Evolutionary conservation across 352 stramenopile species (phyloP), one percentile per base, ranked within the genome.

Genomic region (Pythium scleroteichum): DNA sequence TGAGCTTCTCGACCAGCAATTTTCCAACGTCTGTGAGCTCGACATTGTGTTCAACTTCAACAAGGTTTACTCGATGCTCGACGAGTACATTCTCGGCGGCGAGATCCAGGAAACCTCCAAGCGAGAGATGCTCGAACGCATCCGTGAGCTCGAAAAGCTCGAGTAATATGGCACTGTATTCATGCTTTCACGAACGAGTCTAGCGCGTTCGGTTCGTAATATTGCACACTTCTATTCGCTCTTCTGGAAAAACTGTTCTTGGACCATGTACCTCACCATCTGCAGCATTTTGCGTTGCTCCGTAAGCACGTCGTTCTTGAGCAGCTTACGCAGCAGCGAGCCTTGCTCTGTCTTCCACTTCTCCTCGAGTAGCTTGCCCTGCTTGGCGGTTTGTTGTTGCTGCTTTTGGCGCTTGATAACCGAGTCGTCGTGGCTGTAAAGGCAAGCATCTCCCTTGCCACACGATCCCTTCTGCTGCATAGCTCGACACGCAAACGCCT

Each of bases 21-120:
- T 99, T 78, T 90, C 84, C 54, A 99, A 99, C 83, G 97, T 99
- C 46, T 99, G 97, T 70, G 97, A 99, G 75, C 88, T 99, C 59
- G 97, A 98, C 69, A 90, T 93, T 68, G 88, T 98, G 45, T 97
- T 96, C 76, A 95, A 98, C 65, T 98, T 98, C 51, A 96, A 97
- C 80, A 98, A 98, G 78, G 85, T 97, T 40, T 98, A 98, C 72
- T 89, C 79, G 41, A 96, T 98, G 71, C 75, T 98, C 64, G 94
- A 98, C 76, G 92, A 98, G 69, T 98, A 96, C 66, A 97, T 98
- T 40, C 71, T 98, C 19, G 94, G 83, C n/a, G 93, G 94, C 20
- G 89, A 98, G 72, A 79, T 98, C 38, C 87, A 97, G 62, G 93
- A 98, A 60, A 96, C 86, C 7, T 95, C 79, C 61, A 97, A 97